Evolutionary conservation across 768 basidiomycete genomes (phyloP), one percentile per base, ranked within the genome.

Genomic region (Imleria badia): DNA sequence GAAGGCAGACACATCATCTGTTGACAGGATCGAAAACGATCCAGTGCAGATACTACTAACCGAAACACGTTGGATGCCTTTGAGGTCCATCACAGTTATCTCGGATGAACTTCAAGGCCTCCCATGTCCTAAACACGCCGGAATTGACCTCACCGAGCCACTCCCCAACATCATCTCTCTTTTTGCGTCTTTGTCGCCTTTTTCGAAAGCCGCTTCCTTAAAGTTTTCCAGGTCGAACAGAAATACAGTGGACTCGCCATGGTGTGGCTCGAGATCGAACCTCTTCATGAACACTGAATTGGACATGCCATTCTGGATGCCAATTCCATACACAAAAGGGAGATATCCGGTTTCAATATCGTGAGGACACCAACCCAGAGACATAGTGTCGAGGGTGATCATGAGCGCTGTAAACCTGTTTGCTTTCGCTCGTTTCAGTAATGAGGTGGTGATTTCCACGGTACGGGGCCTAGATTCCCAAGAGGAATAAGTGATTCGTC

Each of bases 31-130:
- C 10, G 30, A 23, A 29, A 6, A 15, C 20, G 31, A 15, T 6
- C 40, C 23, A 30, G 14, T 43, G n/a, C 14, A 15, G 6, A 22
- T n/a, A 23, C 34, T 6, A 72, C 76, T 50, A 60, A 86, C 85
- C 56, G 79, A 73, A 17, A 81, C 80, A 41, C 73, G 75, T 64
- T 90, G 85, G 51, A 94, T 88, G 3, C 89, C 90, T 66, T 93
- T 93, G 45, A 92, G 87, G 87, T 0, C 89, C 89, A 15, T 89
- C 81, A 90, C 89, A 92, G 51, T 86, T 81, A 20, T 85, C 77
- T 62, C 81, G 76, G 58, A 92, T 65, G 59, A 90, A 82, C 60
- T 76, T 76, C 53, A 92, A 66, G 51, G 91, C 83, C 48, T 89
- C 81, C 90, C 91, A 92, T 11, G 78, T 72, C 60, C 77, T 80